A percentile compares a stretch with the other conserved stretches of the same genome.
These are phyloP conservation scores for Trichoderma reesei DNA, from an alignment of 495 filamentous ascomycete genomes.

Conservation along the genomic window DNA sequence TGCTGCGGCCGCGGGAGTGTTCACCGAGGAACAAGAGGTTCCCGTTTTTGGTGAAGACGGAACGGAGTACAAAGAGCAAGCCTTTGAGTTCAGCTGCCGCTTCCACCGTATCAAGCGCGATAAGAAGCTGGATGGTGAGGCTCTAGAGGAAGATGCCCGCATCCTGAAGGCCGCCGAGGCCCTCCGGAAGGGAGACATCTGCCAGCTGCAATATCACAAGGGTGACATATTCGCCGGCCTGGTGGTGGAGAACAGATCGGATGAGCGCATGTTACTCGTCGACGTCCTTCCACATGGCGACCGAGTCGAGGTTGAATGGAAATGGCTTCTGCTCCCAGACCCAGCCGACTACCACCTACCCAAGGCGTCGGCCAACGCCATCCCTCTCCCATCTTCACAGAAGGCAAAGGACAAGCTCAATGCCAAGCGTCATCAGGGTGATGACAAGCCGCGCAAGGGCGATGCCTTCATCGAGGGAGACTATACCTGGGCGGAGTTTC, in stretches of 20 bases:
- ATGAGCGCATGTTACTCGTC: conserved; percentile 64
- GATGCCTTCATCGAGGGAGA: conserved; percentile 55
- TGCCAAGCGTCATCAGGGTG: conserved; percentile 40
- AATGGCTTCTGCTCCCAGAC: conserved; percentile 61
- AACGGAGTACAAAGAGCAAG: conserved; percentile 78
- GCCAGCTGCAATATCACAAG: conserved; percentile 79
- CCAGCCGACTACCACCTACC: conserved; percentile 53
- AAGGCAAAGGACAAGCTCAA: conserved; percentile 48
- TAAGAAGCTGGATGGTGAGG: conserved; percentile 53
- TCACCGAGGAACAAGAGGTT: conserved; percentile 75
- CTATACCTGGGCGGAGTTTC: conserved; percentile 75
- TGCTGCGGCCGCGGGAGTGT: conserved; percentile 80
- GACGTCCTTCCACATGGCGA: conserved; percentile 79
- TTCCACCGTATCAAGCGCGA: conserved; percentile 84
- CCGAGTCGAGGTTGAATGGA: conserved; percentile 64
- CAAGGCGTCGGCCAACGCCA: conserved; percentile 49
- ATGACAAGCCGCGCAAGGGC: conserved; percentile 55
- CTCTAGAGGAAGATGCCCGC: conserved; percentile 58
- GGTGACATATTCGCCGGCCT: conserved; percentile 84
- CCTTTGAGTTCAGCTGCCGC: conserved; percentile 85
- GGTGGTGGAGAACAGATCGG: conserved; percentile 74
- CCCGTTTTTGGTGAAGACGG: conserved; percentile 87
- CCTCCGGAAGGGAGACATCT: conserved; percentile 62
- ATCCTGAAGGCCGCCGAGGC: conserved; percentile 59
- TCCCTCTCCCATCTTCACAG: conserved; percentile 44